Conservation (phyloP, 139 green algal genomes). For the Gonium pectorale region DNA sequence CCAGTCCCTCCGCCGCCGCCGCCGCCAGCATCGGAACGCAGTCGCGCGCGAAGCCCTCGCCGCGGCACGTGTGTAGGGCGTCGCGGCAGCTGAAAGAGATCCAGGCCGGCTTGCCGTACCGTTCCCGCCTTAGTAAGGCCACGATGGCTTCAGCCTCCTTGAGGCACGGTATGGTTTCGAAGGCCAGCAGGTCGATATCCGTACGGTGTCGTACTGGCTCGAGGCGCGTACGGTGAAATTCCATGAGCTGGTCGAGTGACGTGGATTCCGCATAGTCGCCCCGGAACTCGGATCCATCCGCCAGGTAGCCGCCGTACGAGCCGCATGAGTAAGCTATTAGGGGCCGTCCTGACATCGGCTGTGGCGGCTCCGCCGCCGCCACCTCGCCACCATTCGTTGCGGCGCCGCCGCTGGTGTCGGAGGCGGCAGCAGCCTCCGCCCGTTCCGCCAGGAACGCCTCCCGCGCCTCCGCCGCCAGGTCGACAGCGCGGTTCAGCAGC, state of each 20-base stretch:
- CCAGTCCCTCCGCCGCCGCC: conserved; percentile 17
- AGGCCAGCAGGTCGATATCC: conserved; percentile 55
- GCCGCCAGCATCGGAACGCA: conserved; percentile 32
- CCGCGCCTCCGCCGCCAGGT: conserved; percentile 38
- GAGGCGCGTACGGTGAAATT: conserved; percentile 45
- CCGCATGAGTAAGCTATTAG: conserved; percentile 58
- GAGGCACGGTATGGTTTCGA: conserved; percentile 58
- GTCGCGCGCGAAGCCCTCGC: conserved; percentile 39
- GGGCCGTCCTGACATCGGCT: no score
- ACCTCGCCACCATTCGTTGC: no score
- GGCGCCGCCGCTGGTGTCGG: no score
- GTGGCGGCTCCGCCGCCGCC: no score
- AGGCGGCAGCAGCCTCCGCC: no score
- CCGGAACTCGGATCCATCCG: conserved; percentile 55
- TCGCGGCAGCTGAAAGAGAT: conserved; percentile 55
- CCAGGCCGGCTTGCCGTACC: conserved; percentile 49
- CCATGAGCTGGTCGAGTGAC: conserved; percentile 38
- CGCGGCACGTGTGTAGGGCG: conserved; percentile 38
- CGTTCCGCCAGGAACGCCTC: conserved; percentile 28
- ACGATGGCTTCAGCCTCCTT: conserved; percentile 43
- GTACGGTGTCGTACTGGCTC: conserved; percentile 38
- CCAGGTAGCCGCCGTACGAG: conserved; percentile 50
- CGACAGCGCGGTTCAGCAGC: conserved; percentile 42
- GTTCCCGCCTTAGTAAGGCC: conserved; percentile 29
- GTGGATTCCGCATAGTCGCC: conserved; percentile 44